Percentiles rank a stretch among this genome's conserved stretches.
Evolutionary conservation across 768 basidiomycete species (phyloP).

Genomic region (Fomitopsis pulvina): DNA sequence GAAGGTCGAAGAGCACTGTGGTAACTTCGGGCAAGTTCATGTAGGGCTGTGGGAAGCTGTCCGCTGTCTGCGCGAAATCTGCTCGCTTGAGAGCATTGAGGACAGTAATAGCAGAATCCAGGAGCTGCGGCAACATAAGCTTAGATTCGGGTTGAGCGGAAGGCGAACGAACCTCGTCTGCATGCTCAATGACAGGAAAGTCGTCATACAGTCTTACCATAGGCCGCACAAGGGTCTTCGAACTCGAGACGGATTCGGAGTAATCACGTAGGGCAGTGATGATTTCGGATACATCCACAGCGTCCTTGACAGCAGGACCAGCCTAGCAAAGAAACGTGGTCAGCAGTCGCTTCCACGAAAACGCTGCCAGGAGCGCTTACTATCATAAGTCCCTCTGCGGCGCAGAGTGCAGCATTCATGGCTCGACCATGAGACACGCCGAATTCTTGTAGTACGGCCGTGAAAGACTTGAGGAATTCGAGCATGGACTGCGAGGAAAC

Average conservation of each 20-base stretch:
- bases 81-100: conserved; percentile 55
- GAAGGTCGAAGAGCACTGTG: conserved; percentile 56
- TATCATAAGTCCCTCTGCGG: conserved; percentile 75
- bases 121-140: conserved; percentile 39
- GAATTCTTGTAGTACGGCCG: conserved; percentile 83
- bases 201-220: conserved; percentile 45
- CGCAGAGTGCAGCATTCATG: conserved; percentile 73
- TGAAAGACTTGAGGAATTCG: conserved; percentile 76
- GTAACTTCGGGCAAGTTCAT: conserved; percentile 36
- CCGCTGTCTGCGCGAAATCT: conserved; percentile 50
- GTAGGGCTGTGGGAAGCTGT: conserved; percentile 64
- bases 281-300: conserved; percentile 57
- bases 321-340: conserved; percentile 36
- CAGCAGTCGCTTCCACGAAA: not conserved
- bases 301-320: conserved; percentile 56
- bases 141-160: not conserved
- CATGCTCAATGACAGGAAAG: conserved; percentile 36
- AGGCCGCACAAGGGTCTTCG: conserved; percentile 65
- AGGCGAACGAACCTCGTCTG: conserved; percentile 48
- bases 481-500: conserved; percentile 76
- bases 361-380: conserved; percentile 27
- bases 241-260: conserved; percentile 49
- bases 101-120: conserved; percentile 64
- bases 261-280: conserved; percentile 68
- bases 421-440: conserved; percentile 83